Conservation (phyloP, 1,284 basidiomycete genomes). For the Heliocybe sulcata region DNA sequence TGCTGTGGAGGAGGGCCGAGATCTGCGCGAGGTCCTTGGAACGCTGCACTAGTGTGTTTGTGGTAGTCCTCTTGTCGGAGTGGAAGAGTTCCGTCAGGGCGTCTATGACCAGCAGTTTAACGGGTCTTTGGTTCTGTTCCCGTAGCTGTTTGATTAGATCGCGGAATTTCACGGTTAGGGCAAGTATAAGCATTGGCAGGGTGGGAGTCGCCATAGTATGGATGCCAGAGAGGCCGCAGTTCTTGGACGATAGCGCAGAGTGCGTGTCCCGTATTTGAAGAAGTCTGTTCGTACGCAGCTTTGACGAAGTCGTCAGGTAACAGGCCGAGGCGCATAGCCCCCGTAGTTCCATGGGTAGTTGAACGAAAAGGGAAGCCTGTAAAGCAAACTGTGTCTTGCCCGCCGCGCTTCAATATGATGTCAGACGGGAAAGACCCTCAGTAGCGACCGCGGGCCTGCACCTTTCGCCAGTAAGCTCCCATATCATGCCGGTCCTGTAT, state of each 20-base stretch:
- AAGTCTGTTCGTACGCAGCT: constrained; percentile 63
- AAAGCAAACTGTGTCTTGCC: constrained; percentile 86
- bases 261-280: constrained; percentile 46
- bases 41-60: constrained; percentile 57
- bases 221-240: constrained; percentile 57
- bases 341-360: constrained; percentile 47
- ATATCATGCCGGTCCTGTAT: constrained; percentile 67
- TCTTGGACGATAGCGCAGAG: constrained; percentile 29
- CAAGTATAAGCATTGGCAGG: constrained; percentile 58
- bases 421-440: neutral
- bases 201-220: constrained; percentile 55
- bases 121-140: constrained; percentile 31
- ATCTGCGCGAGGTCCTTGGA: constrained; percentile 64
- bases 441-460: constrained; percentile 22
- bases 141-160: constrained; percentile 38
- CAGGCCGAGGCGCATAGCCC: constrained; percentile 57
- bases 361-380: constrained; percentile 70
- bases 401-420: constrained; percentile 49
- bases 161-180: constrained; percentile 60
- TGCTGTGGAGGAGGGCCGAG: constrained; percentile 56
- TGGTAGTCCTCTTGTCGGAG: constrained; percentile 43
- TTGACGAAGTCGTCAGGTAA: constrained; percentile 71
- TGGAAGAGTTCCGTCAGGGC: constrained; percentile 79
- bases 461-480: constrained; percentile 88
- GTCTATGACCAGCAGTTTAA: constrained; percentile 75